Evolutionary conservation across 1,284 basidiomycete species (phyloP), one percentile per base, ranked within the genome.

Genomic region (Apiotrichum gracile): DNA sequence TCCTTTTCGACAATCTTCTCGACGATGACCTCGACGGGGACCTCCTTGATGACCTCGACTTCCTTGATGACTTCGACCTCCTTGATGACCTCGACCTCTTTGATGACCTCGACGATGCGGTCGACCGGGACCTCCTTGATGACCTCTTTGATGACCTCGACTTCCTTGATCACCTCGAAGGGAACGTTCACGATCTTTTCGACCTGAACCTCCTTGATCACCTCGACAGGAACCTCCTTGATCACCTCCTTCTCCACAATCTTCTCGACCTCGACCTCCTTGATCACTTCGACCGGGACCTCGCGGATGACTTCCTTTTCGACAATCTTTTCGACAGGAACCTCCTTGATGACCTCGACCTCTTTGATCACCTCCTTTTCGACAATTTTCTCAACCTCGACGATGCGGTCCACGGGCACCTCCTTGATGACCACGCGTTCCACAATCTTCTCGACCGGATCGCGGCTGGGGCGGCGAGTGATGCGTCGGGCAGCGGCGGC

Each of bases 291-390:
- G 35, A 68, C 61, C 4, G 63, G 61, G 7, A 60, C 58, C 49
- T 62, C 61, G 31, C 70, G 63, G 43, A 59, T 60, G 47, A 73
- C 64, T 27, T 62, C 60, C 44, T 55, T 60, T 38, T 74, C 47
- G 37, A 67, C 66, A 35, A 69, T 61, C 34, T 63, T 66, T 47
- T 73, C 68, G 31, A 77, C 41, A 76, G 65, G 50, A 5, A 69
- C 63, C 35, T 67, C 62, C 13, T 72, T 65, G 22, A 62, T 60
- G 79, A 79, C 39, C 47, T 69, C 62, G n/a, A n/a, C n/a, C n/a
- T n/a, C n/a, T 14, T 71, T 66, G 26, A 64, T 57, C 53, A 68
- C 62, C 19, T 52, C 52, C 79, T 79, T 40, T 46, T 69, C 62
- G 42, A 57, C 54, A 37, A 52, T 47, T 27, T 62, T 58, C 46